These are phyloP conservation scores for Ophiostoma himal-ulmi DNA, from an alignment of 2,329 filamentous ascomycete species.

Conservation along the genomic window DNA sequence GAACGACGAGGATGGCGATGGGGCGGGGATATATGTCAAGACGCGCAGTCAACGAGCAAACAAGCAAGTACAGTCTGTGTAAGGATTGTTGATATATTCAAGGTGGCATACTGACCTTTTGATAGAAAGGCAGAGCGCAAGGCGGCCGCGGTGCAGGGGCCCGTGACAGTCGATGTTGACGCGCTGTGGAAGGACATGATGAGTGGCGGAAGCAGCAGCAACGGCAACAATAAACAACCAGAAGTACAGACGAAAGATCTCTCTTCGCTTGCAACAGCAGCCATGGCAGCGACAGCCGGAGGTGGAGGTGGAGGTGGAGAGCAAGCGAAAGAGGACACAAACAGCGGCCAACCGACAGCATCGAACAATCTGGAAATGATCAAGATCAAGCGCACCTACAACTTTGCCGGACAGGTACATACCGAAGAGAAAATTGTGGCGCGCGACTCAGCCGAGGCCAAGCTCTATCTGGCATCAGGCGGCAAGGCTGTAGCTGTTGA, in stretches of 20 bases:
- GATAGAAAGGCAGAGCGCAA: conserved; percentile 49
- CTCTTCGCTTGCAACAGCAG: conserved; percentile 20
- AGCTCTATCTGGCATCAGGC: conserved; percentile 54
- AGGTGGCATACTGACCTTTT: conserved; percentile 31
- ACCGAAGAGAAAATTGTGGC: conserved; percentile 66
- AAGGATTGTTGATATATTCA: neutral
- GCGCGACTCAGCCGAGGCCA: conserved; percentile 59
- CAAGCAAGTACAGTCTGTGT: conserved; percentile 41
- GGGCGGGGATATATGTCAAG: conserved; percentile 61
- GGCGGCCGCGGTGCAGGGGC: conserved; percentile 46
- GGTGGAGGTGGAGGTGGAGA: neutral
- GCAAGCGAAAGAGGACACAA: neutral
- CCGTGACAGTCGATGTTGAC: conserved; percentile 66
- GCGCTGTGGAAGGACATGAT: conserved; percentile 64
- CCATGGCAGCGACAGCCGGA: conserved; percentile 14
- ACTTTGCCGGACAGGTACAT: conserved; percentile 67
- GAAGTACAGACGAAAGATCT: conserved; percentile 6
- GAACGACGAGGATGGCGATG: conserved; percentile 52
- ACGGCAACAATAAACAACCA: neutral
- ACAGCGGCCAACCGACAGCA: conserved; percentile 20
- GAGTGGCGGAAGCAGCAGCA: conserved; percentile 35
- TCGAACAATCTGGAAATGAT: conserved; percentile 38
- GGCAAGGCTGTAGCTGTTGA: conserved; percentile 32
- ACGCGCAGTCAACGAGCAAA: conserved; percentile 63
- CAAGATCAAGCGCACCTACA: conserved; percentile 65